Base-by-base conservation (phyloP, 768 basidiomycete species). In the Kockovaella imperatae region DNA sequence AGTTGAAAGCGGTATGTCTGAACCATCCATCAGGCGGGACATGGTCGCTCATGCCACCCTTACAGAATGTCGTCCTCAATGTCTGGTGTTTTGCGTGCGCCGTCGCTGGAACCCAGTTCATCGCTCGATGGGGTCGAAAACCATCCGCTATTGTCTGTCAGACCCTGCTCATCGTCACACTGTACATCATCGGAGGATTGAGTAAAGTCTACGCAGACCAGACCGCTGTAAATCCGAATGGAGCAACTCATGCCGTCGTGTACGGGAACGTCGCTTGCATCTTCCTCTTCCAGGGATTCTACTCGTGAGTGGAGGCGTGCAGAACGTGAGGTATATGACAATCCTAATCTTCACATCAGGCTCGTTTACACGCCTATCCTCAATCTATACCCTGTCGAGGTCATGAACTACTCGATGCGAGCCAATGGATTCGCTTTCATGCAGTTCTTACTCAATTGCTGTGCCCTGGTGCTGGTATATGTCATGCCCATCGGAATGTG, bases 401-500 rank as follows among this genome's bases (percentile, higher is more conserved):
- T 53, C n/a, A 15, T 53, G 14, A 53, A 53, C 3, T 87, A 77
- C 75, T 72, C 74, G 23, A 74, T 89, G 42, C 86, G 87, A 67
- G 85, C 86, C 52, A 87, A 86, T 76, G 86, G 87, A 49, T 82
- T 86, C 76, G 83, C 77, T 56, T 59, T 87, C 47, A 42, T 17
- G 24, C 31, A 42, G 18, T 36, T 32, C 42, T 34, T 42, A 5
- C n/a, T 32, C 14, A 29, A 18, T 23, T 7, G 25, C 28, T 30
- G 24, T 1, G 47, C 52, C 41, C 49, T 49, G 41, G 57, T 56
- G 53, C 46, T 53, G 7, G 38, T 57, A 23, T 65, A 59, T 47
- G 59, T 62, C 45, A 65, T 65, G 47, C 60, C 60, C 13, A 53
- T 62, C 41, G 60, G 51, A 6, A 39, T 62, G n/a, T n/a, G n/a